These are phyloP conservation scores for Phytophthora gonapodyides DNA, from an alignment of 352 stramenopile genomes.

Conservation along the genomic window DNA sequence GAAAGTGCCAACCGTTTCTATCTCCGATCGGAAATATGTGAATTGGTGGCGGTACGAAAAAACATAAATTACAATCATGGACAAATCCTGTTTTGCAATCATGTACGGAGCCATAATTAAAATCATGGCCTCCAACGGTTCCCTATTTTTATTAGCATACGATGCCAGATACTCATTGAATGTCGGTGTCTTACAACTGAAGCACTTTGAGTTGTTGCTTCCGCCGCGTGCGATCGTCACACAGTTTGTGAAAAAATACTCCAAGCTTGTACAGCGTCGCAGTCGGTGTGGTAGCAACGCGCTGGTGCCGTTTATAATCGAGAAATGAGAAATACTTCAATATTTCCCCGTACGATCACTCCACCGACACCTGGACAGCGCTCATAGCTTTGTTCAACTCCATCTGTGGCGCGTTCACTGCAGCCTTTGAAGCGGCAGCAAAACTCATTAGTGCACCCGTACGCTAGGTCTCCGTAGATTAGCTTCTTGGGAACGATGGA, in stretches of 20 bases:
- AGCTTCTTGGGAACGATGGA: conserved; percentile 8
- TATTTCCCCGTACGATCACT: conserved; percentile 11
- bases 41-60: too few species aligned
- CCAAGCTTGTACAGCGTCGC: conserved; percentile 13
- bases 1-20: too few species aligned
- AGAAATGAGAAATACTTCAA: conserved; percentile 14
- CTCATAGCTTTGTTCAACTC: conserved; percentile 8
- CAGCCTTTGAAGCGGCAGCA: conserved; percentile 20
- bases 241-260: conserved; percentile 15
- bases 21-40: too few species aligned
- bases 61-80: too few species aligned
- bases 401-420: neutral
- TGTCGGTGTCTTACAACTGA: conserved; percentile 6
- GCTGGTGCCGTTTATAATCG: conserved; percentile 12
- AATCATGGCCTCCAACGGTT: too few species aligned
- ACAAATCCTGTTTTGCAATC: too few species aligned
- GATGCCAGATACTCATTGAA: conserved; percentile 12
- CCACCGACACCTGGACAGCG: conserved; percentile 4
- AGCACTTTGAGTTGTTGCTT: conserved; percentile 18
- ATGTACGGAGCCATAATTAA: too few species aligned
- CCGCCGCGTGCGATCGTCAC: conserved; percentile 8
- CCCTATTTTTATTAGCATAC: neutral
- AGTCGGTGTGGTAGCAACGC: conserved; percentile 8
- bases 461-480: conserved; percentile 7
- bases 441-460: conserved; percentile 10